phyloP scores from a whole-genome alignment of 352 stramenopile genomes.

The Phytophthora lateralis region DNA sequence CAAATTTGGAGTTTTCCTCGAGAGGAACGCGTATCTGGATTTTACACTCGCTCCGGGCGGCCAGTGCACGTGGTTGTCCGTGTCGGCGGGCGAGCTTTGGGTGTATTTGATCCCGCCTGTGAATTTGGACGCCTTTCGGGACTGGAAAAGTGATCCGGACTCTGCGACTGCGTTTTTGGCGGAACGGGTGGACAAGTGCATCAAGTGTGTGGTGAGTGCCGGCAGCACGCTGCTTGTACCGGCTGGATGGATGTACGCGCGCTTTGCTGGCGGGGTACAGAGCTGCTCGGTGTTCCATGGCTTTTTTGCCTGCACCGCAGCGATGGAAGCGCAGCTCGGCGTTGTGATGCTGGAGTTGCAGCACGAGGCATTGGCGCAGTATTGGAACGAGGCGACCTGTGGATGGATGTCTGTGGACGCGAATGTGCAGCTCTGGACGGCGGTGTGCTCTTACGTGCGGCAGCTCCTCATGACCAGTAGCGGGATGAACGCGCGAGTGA shows the following conservation, averaged over 20 bases:
- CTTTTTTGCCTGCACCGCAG: conserved; percentile 61
- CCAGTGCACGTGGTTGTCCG: conserved; percentile 67
- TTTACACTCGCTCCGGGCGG: conserved; percentile 62
- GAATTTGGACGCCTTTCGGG: conserved; percentile 56
- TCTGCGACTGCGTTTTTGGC: conserved; percentile 60
- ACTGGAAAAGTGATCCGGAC: conserved; percentile 58
- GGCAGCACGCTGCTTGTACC: conserved; percentile 63
- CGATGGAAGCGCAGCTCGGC: conserved; percentile 50
- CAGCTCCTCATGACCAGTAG: conserved; percentile 51
- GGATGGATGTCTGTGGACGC: conserved; percentile 46
- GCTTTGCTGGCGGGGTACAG: conserved; percentile 53
- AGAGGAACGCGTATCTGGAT: conserved; percentile 66
- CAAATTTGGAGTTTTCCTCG: conserved; percentile 62
- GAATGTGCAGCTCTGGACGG: conserved; percentile 62
- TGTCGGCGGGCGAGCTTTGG: conserved; percentile 62
- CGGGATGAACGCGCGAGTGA: conserved; percentile 34
- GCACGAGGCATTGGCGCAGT: conserved; percentile 35
- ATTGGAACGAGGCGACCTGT: conserved; percentile 36
- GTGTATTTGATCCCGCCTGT: conserved; percentile 70
- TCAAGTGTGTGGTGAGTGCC: conserved; percentile 62
- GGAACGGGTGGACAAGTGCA: conserved; percentile 75
- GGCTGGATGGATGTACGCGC: conserved; percentile 72
- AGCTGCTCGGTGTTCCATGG: conserved; percentile 63
- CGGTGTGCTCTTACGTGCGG: conserved; percentile 63
- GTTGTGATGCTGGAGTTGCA: conserved; percentile 53